Base-by-base conservation (phyloP, 2,329 filamentous ascomycete species). In the Hypoxylon sp. region DNA sequence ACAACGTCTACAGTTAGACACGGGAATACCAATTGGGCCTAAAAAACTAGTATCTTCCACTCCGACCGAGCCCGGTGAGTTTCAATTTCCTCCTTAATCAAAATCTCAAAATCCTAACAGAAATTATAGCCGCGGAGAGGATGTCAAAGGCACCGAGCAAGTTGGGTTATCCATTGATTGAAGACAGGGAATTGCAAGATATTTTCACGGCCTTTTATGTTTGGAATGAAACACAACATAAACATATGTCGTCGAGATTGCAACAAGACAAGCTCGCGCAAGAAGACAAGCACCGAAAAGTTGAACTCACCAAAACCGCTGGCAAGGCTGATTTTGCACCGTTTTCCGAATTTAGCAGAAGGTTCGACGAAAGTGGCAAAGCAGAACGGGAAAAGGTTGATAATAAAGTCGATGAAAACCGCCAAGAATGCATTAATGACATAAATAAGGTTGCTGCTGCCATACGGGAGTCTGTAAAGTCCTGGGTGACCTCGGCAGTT, bases 131-230 rank as follows among this genome's bases (percentile, higher is more conserved):
- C 10, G 26, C 56, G 17, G 48, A 59, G 4, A 64, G 44, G 43
- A 13, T 22, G 11, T 5, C 19, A 22, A 62, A 26, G 4, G 20
- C 51, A 2, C 24, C 70, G 5, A 71, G 24, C 24, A 26, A 68
- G 41, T 62, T 68, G 5, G 37, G 37, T 8, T 10, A 1, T 7
- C n/a, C 37, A 19, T 7, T 10, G 7, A 41, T 41, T 19, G 70
- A 68, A 43, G 66, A 75, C 46, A 65, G 70, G 15, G 61, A 63
- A n/a, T 44, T 72, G 4, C 72, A 75, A 62, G 63, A 62, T 24
- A 28, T 60, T 5, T 68, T 74, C 30, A 67, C 71, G 10, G 59
- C 34, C 19, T 11, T 69, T 3, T 62, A 37, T 47, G 61, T 62
- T 22, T 63, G 58, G 37, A 50, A 37, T 19, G 65, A 71, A 22